Base-by-base conservation (phyloP, 225 moss, liverwort and hornwort species). In the Thuidium tamariscinum region DNA sequence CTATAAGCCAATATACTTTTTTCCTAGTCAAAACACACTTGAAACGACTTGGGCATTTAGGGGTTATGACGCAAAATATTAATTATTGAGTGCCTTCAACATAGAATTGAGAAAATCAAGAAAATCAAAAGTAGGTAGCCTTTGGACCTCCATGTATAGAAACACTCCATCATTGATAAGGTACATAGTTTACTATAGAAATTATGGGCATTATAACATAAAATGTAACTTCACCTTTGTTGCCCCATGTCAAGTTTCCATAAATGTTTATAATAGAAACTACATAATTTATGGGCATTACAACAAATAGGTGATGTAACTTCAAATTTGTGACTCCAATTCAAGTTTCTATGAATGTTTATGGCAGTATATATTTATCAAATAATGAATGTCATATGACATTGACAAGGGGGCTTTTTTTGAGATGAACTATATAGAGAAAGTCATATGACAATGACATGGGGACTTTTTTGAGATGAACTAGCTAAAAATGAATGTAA, bases 181-280 rank as follows among this genome's bases (percentile, higher is more conserved):
- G n/a, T n/a, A n/a, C n/a, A n/a, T n/a, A 36, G 17, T 36, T 11
- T 3, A 66, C 0, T 21, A 2, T 0, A 34, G 10, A n/a, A 19
- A 65, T 10, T 36, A 11, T 65, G 10, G 20, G 20, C n/a, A 65
- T 65, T 65, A 19, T 3, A 36, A 5, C 11, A 37, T 22, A 67
- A 67, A 67, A 37, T 67, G 67, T 22, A 22, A 37, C 2, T 22
- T 67, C 6, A 21, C 1, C 36, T 21, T 20, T 64, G n/a, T n/a
- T n/a, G 18, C 1, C 20, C n/a, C 19, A n/a, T n/a, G 5, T 64
- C n/a, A 64, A 64, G 65, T 65, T 10, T 19, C 3, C 0, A 20
- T 0, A 22, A 7, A 37, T 36, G 36, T 11, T 21, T 36, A 2
- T 11, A n/a, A n/a, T n/a, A n/a, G n/a, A n/a, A n/a, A 66, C 0